Evolutionary conservation across 306 rosid species (phyloP).

Genomic region (Fragaria ananassa): DNA sequence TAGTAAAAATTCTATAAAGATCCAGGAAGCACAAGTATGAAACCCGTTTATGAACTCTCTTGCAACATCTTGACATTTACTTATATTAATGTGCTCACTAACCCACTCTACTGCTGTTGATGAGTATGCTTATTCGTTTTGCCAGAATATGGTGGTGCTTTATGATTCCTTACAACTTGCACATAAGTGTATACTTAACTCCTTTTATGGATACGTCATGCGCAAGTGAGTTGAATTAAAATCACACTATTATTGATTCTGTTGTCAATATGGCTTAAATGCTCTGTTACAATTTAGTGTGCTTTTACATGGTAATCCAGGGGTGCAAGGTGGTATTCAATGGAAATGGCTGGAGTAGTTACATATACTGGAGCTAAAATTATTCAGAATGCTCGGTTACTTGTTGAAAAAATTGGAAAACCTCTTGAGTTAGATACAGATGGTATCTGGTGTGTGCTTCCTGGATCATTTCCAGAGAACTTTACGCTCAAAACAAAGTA

Average conservation of each 20-base stretch:
- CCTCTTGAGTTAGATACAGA: slow-evolving; percentile 97
- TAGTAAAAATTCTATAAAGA: slow-evolving; percentile 75
- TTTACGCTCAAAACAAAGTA: slow-evolving; percentile 90
- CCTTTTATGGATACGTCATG: slow-evolving; percentile 94
- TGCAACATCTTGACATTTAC: not conserved
- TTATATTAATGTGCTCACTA: not conserved
- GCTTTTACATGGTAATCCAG: slow-evolving; percentile 42
- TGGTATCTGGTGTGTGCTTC: slow-evolving; percentile 99
- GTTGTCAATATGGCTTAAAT: slow-evolving; percentile 18
- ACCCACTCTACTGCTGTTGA: not conserved
- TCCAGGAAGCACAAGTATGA: slow-evolving; percentile 96
- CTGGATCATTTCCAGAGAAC: slow-evolving; percentile 97
- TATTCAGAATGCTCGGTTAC: slow-evolving; percentile 91
- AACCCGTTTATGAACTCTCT: slow-evolving; percentile 4
- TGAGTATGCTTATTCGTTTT: slow-evolving; percentile 11
- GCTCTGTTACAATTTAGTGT: slow-evolving; percentile 12
- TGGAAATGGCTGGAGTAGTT: slow-evolving; percentile 99
- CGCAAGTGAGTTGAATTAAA: slow-evolving; percentile 70
- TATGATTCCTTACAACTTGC: slow-evolving; percentile 90
- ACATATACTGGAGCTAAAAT: slow-evolving; percentile 99
- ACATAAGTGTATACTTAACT: slow-evolving; percentile 86
- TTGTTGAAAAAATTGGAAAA: slow-evolving; percentile 94
- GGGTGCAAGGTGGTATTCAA: slow-evolving; percentile 99
- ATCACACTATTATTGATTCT: slow-evolving; percentile 14
- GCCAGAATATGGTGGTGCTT: slow-evolving; percentile 93